Base-by-base conservation (phyloP, 2,329 filamentous ascomycete species). In the Aschersonia sp. region DNA sequence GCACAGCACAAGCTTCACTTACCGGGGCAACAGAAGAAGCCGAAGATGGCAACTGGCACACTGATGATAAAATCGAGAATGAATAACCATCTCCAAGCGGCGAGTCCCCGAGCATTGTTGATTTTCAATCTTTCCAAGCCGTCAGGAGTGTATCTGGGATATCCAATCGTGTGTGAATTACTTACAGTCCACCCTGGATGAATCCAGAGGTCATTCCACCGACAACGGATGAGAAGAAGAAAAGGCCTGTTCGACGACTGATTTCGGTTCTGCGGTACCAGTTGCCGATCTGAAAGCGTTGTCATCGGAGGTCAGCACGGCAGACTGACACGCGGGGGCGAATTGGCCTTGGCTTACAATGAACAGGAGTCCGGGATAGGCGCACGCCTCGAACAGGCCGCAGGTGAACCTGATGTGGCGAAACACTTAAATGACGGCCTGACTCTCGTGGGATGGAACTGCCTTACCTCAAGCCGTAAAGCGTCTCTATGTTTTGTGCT, bases 191-290 rank as follows among this genome's bases (percentile, higher is more conserved):
- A 5, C 60, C 51, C 40, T 66, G 63, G 1, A 65, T 52, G 45
- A 63, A 65, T 0, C 64, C 64, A 0, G 59, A 62, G 52, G 59
- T 64, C 61, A 65, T 65, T 45, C 61, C 55, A 0, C 65, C 65
- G 0, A 79, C 55, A 2, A 78, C 71, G 0, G 74, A 74, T 1
- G 72, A 74, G n/a, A 75, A 73, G 51, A 78, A 74, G 53, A 77
- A 80, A 2, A 80, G 59, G 5, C 68, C 73, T 43, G 77, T 75
- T 3, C 77, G 69, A 46, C 75, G 75, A 0, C 72, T 71, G 42
- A 79, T 69, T 53, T 81, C 77, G 9, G 70, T 68, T 45, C 69
- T 72, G 51, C 74, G 73, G 55, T 81, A 81, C 76, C 77, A 81
- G 1, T 68, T 75, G 0, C 73, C 75, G 5, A 80, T 65, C 29